Evolutionary conservation across 1,139 yeast species (phyloP), one percentile per base, ranked within the genome.

Genomic region (Debaryomycetaceae sp.): DNA sequence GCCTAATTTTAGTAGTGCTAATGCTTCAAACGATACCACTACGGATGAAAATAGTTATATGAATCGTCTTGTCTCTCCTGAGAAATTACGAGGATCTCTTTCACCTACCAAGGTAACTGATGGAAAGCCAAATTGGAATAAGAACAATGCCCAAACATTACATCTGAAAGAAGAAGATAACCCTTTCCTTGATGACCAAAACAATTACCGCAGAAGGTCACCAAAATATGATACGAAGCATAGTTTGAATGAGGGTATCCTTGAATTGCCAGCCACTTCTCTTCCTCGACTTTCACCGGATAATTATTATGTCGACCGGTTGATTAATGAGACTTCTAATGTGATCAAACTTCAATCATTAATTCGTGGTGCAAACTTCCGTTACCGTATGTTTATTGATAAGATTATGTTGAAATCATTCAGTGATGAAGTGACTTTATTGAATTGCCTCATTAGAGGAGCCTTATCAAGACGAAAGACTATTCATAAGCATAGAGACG

Each of bases 381-480:
- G 94, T 37, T 85, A 81, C 56, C 63, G 63, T 19, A 67, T 82
- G 67, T 82, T 80, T 58, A 83, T 83, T 31, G 75, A 77, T 49
- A 73, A 69, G 42, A 79, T 80, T 45, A 75, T 81, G 71, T 55
- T 82, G 30, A 76, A 75, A 47, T 78, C 83, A 3, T 77, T 73
- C 47, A 65, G 67, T 4, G 76, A 72, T 16, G 78, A 75, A 43
- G 59, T 80, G 28, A 63, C 63, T 5, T 44, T 43, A 8, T 59
- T 72, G 26, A 49, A 56, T 34, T 63, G 79, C 5, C 60, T 59
- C 1, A 60, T 73, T 18, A 65, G 82, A 47, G 79, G 78, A 3
- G 61, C 67, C 43, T 42, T 53, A 39, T 50, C 64, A 11, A 55
- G 77, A 42, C 44, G 49, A 24, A 60, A 52, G 44, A 61, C 75